phyloP scores from a whole-genome alignment of 768 basidiomycete species.

The Suillus occidentalis region DNA sequence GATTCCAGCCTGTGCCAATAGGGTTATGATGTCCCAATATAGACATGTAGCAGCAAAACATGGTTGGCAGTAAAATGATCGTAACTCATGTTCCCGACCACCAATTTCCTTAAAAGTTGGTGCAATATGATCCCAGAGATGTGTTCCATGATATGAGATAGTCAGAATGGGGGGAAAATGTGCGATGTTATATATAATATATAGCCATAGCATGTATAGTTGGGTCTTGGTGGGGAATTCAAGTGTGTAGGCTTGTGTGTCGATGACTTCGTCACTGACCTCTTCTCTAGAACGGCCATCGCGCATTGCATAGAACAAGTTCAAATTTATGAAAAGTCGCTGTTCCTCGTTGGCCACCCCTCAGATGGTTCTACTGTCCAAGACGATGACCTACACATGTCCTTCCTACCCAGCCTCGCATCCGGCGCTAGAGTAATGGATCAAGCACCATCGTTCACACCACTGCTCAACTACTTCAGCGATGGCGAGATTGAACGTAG shows the following conservation, averaged over 20 bases:
- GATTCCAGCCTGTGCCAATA: too few relatives aligned
- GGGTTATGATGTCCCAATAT: too few relatives aligned
- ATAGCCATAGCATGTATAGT: too few relatives aligned
- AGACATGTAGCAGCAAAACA: too few relatives aligned
- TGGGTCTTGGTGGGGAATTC: constrained; percentile 92
- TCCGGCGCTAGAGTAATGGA: constrained; percentile 73
- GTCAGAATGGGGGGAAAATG: too few relatives aligned
- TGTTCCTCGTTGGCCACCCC: constrained; percentile 87
- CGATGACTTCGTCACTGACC: constrained; percentile 14
- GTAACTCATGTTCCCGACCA: too few relatives aligned
- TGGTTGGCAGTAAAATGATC: too few relatives aligned
- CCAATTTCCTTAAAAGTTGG: too few relatives aligned
- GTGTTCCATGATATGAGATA: too few relatives aligned
- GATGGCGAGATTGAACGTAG: constrained; percentile 86
- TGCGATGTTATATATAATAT: too few relatives aligned
- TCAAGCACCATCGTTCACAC: constrained; percentile 80
- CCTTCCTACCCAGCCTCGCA: constrained; percentile 82
- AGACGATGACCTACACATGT: constrained; percentile 89
- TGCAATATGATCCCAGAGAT: too few relatives aligned
- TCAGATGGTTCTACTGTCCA: constrained; percentile 74
- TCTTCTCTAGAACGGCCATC: constrained; percentile 76
- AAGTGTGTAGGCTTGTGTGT: constrained; percentile 50
- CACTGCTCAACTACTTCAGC: constrained; percentile 84
- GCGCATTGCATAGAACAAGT: constrained; percentile 96
- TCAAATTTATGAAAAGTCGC: constrained; percentile 85